A percentile compares a stretch with the other conserved stretches of the same genome.
Evolutionary conservation across 768 basidiomycete genomes (phyloP).

Genomic region (Exsudoporus frostii): DNA sequence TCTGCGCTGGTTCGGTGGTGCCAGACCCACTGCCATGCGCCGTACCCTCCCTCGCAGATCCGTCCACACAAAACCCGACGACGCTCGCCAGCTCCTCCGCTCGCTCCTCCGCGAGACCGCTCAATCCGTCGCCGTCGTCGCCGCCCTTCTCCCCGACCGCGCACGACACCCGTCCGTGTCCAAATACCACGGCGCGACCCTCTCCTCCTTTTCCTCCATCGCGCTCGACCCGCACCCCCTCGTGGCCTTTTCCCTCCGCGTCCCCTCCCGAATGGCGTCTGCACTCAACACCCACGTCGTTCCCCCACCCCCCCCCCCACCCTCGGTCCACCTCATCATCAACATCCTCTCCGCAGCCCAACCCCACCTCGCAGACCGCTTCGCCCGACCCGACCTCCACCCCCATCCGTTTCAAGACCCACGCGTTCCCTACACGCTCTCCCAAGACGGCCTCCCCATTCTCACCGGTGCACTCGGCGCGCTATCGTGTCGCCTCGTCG

Average conservation of each 20-base stretch:
- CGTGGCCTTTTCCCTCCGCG: slow-evolving; percentile 83
- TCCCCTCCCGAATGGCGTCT: slow-evolving; percentile 85
- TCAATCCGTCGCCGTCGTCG: slow-evolving; percentile 85
- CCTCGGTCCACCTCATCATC: slow-evolving; percentile 58
- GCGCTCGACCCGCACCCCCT: slow-evolving; percentile 87
- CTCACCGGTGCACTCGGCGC: slow-evolving; percentile 63
- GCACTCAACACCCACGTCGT: slow-evolving; percentile 39
- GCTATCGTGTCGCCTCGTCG: slow-evolving; percentile 67
- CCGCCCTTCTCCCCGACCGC: slow-evolving; percentile 50
- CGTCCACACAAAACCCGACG: slow-evolving; percentile 8
- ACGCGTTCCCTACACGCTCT: slow-evolving; percentile 37
- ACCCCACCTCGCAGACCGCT: slow-evolving; percentile 56
- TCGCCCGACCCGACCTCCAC: slow-evolving; percentile 70
- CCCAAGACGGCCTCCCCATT: slow-evolving; percentile 56
- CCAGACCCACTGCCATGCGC: background rate
- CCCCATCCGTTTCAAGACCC: slow-evolving; percentile 53
- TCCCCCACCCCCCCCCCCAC: background rate
- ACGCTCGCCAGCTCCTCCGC: slow-evolving; percentile 38
- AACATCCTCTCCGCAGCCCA: slow-evolving; percentile 77
- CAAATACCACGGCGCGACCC: slow-evolving; percentile 81
- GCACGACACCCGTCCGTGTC: background rate
- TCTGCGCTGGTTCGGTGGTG: background rate
- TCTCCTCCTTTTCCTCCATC: slow-evolving; percentile 91
- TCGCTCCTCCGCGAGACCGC: slow-evolving; percentile 69
- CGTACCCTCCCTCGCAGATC: background rate